Evolutionary conservation across 495 filamentous ascomycete genomes (phyloP).

Genomic region (Aspergillus sclerotioniger): DNA sequence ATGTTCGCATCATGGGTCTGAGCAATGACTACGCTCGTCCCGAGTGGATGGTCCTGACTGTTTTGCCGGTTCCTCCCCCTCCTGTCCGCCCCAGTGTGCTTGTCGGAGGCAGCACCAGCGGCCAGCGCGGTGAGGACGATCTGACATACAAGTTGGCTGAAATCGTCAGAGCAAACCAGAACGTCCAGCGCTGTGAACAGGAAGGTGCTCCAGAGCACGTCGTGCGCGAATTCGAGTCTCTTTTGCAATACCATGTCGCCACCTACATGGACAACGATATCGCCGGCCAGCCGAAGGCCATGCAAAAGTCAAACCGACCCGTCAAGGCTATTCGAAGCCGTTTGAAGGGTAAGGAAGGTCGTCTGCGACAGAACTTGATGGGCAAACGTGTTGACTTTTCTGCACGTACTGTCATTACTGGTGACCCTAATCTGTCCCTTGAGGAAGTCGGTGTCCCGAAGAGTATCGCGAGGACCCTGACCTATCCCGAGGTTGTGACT

Average conservation of each 20-base stretch:
- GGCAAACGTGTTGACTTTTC: conserved; percentile 99
- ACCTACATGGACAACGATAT: conserved; percentile 99
- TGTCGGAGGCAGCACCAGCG: conserved; percentile 83
- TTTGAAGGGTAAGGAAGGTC: conserved; percentile 97
- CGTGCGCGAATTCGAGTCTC: conserved; percentile 78
- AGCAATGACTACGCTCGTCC: conserved; percentile 92
- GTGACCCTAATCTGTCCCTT: conserved; percentile 91
- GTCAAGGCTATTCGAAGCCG: conserved; percentile 95
- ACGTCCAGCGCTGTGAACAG: conserved; percentile 80
- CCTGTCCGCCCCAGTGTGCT: conserved; percentile 94
- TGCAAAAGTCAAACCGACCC: conserved; percentile 94
- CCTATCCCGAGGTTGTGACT: conserved; percentile 96
- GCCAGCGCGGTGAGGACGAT: conserved; percentile 93
- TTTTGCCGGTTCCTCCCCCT: conserved; percentile 91
- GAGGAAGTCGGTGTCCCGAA: conserved; percentile 95
- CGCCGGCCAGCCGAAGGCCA: conserved; percentile 88
- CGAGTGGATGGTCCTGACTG: conserved; percentile 97
- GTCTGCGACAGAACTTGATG: conserved; percentile 97
- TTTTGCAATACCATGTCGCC: conserved; percentile 97
- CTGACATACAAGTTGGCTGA: conserved; percentile 98
- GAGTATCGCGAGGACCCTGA: conserved; percentile 83
- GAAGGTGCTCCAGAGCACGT: conserved; percentile 91
- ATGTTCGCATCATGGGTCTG: conserved; percentile 82
- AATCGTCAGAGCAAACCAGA: conserved; percentile 95
- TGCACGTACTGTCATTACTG: conserved; percentile 97